Evolutionary conservation across 495 filamentous ascomycete species (phyloP), one percentile per base, ranked within the genome.

Genomic region (Barbatosphaeria neglecta): DNA sequence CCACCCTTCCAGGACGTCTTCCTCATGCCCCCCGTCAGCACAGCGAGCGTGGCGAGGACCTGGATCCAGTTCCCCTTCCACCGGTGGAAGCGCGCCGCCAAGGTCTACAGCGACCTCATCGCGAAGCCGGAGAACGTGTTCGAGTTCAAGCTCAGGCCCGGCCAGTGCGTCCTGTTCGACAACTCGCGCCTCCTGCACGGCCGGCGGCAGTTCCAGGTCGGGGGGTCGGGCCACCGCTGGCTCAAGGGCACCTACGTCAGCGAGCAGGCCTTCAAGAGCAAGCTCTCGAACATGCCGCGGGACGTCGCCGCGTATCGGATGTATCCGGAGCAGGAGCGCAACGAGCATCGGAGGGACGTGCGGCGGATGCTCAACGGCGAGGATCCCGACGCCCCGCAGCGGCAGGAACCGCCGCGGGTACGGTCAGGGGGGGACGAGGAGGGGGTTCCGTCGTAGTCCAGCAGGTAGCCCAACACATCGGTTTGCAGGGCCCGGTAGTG

Each of bases 131-230:
- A 63, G 0, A 74, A 72, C 27, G 57, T 81, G 35, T 83, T 81
- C 55, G 73, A 93, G 66, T 64, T 84, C 37, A 84, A 80, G 59
- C 60, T 97, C 50, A 60, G 81, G 37, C 80, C 82, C 7, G 90
- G 90, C 7, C 79, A 90, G 47, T 90, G 85, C 52, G 87, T 84
- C 22, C 75, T 97, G 15, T 95, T 97, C 61, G 78, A 88, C 53
- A 97, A 97, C 57, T 63, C 78, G 19, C 72, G 87, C 7, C 67
- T 90, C 4, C 57, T 90, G 28, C 90, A 97, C 66, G 90, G 84
- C 0, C 70, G 90, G 20, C 69, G 67, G 8, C 70, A 77, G 33
- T 97, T 95, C 64, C 73, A 84, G 51, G 65, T 75, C 7, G 44
- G 43, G 0, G 35, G 46, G 1, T 71, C 72, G 1, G 80, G 80